Percentiles rank a stretch among this genome's conserved stretches.
Conservation (phyloP, 2,329 filamentous ascomycete species). For the Rutstroemia sp. region DNA sequence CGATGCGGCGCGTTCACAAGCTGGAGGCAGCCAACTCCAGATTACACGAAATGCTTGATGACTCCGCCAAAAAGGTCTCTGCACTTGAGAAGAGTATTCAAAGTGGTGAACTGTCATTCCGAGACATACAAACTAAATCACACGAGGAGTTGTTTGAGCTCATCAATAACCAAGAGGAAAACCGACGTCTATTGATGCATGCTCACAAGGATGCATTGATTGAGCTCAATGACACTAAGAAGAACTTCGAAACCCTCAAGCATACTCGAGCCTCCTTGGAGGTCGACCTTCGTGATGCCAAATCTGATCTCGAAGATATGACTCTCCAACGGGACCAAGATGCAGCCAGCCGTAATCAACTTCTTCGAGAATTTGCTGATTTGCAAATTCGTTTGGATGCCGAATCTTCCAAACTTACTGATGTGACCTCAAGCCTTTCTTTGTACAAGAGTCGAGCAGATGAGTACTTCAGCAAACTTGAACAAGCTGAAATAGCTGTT, state of each 20-base stretch:
- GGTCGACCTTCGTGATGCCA: conserved; percentile 77
- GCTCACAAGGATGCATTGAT: conserved; percentile 79
- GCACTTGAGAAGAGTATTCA: conserved; percentile 79
- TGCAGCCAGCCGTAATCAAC: conserved; percentile 74
- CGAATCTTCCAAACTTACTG: conserved; percentile 76
- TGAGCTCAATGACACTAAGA: conserved; percentile 80
- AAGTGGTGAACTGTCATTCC: conserved; percentile 78
- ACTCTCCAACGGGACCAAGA: conserved; percentile 76
- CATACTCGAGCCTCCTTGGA: conserved; percentile 73
- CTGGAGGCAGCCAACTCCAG: conserved; percentile 87
- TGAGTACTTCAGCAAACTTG: conserved; percentile 94
- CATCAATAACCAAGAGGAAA: conserved; percentile 88
- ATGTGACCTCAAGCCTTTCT: conserved; percentile 75
- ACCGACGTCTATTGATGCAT: conserved; percentile 71
- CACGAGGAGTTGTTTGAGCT: conserved; percentile 92
- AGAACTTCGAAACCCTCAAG: conserved; percentile 78
- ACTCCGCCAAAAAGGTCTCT: conserved; percentile 88
- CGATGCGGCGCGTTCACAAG: conserved; percentile 75
- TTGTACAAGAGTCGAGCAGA: conserved; percentile 89
- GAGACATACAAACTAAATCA: conserved; percentile 86
- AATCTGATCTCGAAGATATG: conserved; percentile 78
- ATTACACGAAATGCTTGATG: conserved; percentile 89
- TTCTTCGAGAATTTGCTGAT: conserved; percentile 88
- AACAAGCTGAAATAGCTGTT: conserved; percentile 93
- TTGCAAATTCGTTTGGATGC: conserved; percentile 88